Conservation (phyloP, 192 early-diverging fungal species). For the Phlyctochytrium arcticum region DNA sequence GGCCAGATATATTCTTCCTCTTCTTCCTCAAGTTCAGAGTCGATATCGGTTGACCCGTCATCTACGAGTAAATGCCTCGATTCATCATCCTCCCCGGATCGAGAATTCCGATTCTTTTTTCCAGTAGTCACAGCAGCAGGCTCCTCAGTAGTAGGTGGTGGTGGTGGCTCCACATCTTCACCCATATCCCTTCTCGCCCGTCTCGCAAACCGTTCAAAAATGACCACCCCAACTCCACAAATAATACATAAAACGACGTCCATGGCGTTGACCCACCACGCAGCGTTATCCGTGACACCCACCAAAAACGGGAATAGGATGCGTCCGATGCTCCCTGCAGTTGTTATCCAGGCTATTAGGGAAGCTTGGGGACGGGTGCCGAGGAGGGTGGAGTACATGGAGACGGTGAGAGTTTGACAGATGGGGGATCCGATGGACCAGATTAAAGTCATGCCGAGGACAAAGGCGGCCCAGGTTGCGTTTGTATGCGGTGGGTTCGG, state of each 20-base stretch:
- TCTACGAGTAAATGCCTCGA: no score
- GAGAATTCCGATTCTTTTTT: no score
- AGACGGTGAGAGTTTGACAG: conserved; percentile 38
- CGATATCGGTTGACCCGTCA: no score
- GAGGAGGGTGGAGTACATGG: conserved; percentile 32
- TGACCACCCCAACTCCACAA: conserved; percentile 11
- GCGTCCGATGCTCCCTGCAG: conserved; percentile 29
- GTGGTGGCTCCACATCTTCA: neutral
- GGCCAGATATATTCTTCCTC: no score
- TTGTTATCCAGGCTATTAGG: conserved; percentile 36
- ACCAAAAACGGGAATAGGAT: conserved; percentile 32
- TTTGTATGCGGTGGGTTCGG: neutral
- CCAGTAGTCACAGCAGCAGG: neutral
- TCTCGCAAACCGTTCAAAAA: conserved; percentile 5
- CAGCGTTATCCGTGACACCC: neutral
- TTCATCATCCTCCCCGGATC: no score
- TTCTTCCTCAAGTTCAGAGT: no score
- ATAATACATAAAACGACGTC: conserved; percentile 12
- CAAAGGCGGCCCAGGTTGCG: conserved; percentile 8
- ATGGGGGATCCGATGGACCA: conserved; percentile 38
- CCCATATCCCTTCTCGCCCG: neutral
- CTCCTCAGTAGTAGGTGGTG: neutral
- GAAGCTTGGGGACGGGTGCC: conserved; percentile 28
- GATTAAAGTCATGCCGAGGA: conserved; percentile 27
- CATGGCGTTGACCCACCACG: conserved; percentile 15